Base-by-base conservation (phyloP, 2,329 filamentous ascomycete genomes). In the Blumeria hordei region DNA sequence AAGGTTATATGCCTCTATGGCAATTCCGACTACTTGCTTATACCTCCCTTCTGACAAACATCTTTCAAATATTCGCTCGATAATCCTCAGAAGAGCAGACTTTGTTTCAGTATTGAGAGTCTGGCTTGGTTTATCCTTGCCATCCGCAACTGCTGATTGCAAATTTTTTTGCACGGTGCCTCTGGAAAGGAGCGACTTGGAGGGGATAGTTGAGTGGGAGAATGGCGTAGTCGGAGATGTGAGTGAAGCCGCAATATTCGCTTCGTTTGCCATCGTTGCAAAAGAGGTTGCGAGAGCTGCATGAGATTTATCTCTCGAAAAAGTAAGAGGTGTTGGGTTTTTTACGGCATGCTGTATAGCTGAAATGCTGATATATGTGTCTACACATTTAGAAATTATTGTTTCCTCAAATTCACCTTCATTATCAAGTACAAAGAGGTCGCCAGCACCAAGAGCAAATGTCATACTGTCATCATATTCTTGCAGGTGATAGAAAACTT, bases 401-500 rank as follows among this genome's bases (percentile, higher is more conserved):
- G 92, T 98, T 72, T 98, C 88, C 69, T 98, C 92, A 65, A 94
- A 98, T 72, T 98, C 92, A 69, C 87, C 85, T 54, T 85, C 83
- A 55, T 82, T 77, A 64, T 95, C 85, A 60, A 96, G 78, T 71
- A 93, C 86, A 74, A 98, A 95, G 53, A 94, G 80, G 67, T 95
- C 86, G 58, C 92, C 92, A 28, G 92, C 88, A 57, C 88, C 88
- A 49, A 98, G 78, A 59, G 92, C 92, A 69, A 98, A 96, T 54
- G 86, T 85, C 90, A 98, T 96, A 70, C 90, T 95, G 72, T 98
- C 92, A 67, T 95, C 92, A 73, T 98, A 98, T 68, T 92, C 92
- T 70, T 95, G 88, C 54, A 98, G 80, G 67, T 98, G 92, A 67
- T 96, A 98, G 73, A 96, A 98, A 62, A 96, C 88, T 75, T 98